A percentile compares a stretch with the other conserved stretches of the same genome.
Conservation (phyloP, 2,329 filamentous ascomycete genomes). For the Penicillium sp. region DNA sequence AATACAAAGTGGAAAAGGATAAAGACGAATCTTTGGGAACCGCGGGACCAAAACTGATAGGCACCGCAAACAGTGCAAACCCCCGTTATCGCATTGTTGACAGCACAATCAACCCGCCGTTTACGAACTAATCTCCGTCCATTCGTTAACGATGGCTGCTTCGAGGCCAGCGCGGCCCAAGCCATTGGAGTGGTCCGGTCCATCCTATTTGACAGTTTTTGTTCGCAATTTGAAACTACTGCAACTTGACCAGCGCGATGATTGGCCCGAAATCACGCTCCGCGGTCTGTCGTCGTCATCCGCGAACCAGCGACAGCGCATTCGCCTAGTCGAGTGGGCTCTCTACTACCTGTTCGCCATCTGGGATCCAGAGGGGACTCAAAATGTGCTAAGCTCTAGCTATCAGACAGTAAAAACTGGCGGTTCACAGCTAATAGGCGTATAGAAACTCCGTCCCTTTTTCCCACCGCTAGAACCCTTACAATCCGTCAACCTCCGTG, state of each 20-base stretch:
- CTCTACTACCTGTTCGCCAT: slow-evolving; percentile 82
- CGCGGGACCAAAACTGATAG: background rate
- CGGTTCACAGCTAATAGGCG: slow-evolving; percentile 5
- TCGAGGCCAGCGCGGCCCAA: slow-evolving; percentile 31
- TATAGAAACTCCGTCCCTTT: slow-evolving; percentile 82
- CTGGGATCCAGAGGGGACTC: slow-evolving; percentile 76
- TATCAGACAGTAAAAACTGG: background rate
- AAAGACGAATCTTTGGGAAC: slow-evolving; percentile 2
- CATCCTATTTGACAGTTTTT: slow-evolving; percentile 65
- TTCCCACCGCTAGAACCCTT: slow-evolving; percentile 88
- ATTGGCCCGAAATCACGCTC: slow-evolving; percentile 76
- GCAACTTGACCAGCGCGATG: slow-evolving; percentile 69
- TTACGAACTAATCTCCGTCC: slow-evolving; percentile 10
- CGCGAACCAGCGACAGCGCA: slow-evolving; percentile 77
- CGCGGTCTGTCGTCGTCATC: slow-evolving; percentile 69
- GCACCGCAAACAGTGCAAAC: slow-evolving; percentile 28
- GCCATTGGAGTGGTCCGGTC: slow-evolving; percentile 39
- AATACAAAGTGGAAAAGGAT: background rate
- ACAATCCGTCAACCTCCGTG: slow-evolving; percentile 86
- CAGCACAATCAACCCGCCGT: slow-evolving; percentile 6
- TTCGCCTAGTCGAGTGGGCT: slow-evolving; percentile 83
- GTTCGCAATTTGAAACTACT: slow-evolving; percentile 81
- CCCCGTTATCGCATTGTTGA: slow-evolving; percentile 26
- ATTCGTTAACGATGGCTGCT: slow-evolving; percentile 33
- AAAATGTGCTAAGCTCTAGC: slow-evolving; percentile 57